Base-by-base conservation (phyloP, 768 basidiomycete species). In the Phanerochaete sordida region DNA sequence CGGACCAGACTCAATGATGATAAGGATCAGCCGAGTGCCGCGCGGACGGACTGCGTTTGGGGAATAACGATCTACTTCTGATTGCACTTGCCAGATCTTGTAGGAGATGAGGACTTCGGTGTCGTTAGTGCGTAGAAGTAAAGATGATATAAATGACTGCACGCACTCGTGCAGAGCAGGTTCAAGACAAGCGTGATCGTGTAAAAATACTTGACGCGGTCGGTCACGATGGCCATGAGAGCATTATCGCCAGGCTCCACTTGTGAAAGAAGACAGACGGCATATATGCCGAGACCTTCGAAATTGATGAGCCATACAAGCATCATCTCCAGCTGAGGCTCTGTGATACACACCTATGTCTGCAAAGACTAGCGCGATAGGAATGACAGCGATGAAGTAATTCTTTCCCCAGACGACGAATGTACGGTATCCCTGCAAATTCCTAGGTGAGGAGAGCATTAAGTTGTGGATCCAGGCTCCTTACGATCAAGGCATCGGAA, bases 401-500 rank as follows among this genome's bases (percentile, higher is more conserved):
- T 39, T 69, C 24, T 64, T 62, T 13, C 64, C 70, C 70, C 70
- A 71, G 16, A 72, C 61, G 49, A 70, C 51, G 46, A 59, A 72
- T 58, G 64, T 67, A 27, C 70, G 70, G 39, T 70, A 64, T 23
- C 70, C 56, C 70, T 72, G 55, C 23, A 35, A 35, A 7, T 35
- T n/a, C n/a, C n/a, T n/a, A n/a, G n/a, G 33, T 35, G 33, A 13
- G 7, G 33, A 7, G 33, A 35, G 33, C 7, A 6, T 35, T 13
- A 35, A 35, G 6, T 35, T n/a, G n/a, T n/a, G n/a, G n/a, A n/a
- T n/a, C n/a, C n/a, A n/a, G n/a, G n/a, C n/a, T 7, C 43, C 67
- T 57, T 49, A 71, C 71, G 52, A 72, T 72, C 55, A 72, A 65
- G 45, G 62, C 66, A 46, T 72, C 71, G 44, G 66, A 69, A 21